Evolutionary conservation across 345 rosid species (phyloP), one percentile per base, ranked within the genome.

Genomic region (Durio zibethinus): DNA sequence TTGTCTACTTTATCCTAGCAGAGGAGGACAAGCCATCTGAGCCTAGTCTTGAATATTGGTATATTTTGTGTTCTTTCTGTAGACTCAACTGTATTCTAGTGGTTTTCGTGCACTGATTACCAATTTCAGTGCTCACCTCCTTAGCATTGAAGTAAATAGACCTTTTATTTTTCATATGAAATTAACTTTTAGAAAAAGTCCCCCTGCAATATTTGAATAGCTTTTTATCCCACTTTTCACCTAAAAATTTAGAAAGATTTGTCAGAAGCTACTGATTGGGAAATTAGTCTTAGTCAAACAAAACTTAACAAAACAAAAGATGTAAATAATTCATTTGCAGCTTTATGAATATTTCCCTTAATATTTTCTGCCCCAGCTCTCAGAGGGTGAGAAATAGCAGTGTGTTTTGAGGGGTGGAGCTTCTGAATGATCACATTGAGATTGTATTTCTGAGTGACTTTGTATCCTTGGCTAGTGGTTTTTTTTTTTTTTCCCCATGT

Each of bases 41-140:
- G 81, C 98, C 95, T 75, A 93, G 98, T 84, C 98, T 94, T 68
- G 98, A 94, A 82, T 94, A 91, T 83, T 94, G 98, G 98, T 93
- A 83, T 40, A 16, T 62, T 57, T 67, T 20, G n/a, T 57, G 12
- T 42, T 47, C 73, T 79, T 72, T 42, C 14, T 29, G 59, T 70
- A 4, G 52, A 43, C 33, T 68, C 20, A 38, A 29, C 18, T 16
- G 16, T 70, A 70, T 70, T 50, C 10, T 48, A 2, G 56, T 47
- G 40, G 57, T 20, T 48, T 20, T 70, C 50, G 40, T 27, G n/a
- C 27, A 31, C 74, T 48, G 42, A 70, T 48, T 47, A 1, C 7
- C n/a, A 23, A 21, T 42, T 67, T 67, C 7, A 25, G 50, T 31
- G 40, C 36, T 47, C 14, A 70, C 38, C 36, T 45, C n/a, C 56